Conservation (phyloP, 2,329 filamentous ascomycete species). For the Hymenoscyphus linearis region DNA sequence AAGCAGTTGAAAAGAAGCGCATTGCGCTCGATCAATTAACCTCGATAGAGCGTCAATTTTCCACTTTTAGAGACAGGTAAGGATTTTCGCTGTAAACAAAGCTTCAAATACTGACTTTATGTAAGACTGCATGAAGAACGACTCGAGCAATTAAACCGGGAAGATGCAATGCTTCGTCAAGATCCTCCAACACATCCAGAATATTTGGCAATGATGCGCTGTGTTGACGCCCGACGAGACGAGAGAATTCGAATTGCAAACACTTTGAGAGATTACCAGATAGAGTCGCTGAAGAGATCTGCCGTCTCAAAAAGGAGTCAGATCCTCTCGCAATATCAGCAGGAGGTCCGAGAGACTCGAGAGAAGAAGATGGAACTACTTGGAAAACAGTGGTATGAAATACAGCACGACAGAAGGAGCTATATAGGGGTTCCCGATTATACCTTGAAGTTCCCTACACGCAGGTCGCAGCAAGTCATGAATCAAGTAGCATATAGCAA, state of each 20-base stretch:
- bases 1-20: constrained; percentile 68
- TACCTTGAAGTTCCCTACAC: constrained; percentile 72
- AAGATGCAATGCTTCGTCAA: constrained; percentile 56
- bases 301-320: constrained; percentile 80
- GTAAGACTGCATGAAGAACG: constrained; percentile 80
- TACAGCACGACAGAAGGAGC: constrained; percentile 81
- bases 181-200: constrained; percentile 77
- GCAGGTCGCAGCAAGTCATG: constrained; percentile 69
- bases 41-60: constrained; percentile 83
- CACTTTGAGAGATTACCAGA: constrained; percentile 66
- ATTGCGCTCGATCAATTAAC: constrained; percentile 74
- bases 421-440: constrained; percentile 76
- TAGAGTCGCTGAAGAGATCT: constrained; percentile 66
- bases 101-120: constrained; percentile 19
- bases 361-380: constrained; percentile 75
- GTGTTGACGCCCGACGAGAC: constrained; percentile 74
- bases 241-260: constrained; percentile 73
- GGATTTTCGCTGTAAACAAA: constrained; percentile 23
- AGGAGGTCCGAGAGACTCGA: constrained; percentile 75
- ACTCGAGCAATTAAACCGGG: constrained; percentile 70
- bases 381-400: constrained; percentile 86
- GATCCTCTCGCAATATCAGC: constrained; percentile 85
- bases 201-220: constrained; percentile 83
- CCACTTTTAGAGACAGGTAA: constrained; percentile 73
- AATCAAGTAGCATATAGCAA: constrained; percentile 91